Evolutionary conservation across 129 eudicot genomes (phyloP).

Genomic region (Tagetes erecta): DNA sequence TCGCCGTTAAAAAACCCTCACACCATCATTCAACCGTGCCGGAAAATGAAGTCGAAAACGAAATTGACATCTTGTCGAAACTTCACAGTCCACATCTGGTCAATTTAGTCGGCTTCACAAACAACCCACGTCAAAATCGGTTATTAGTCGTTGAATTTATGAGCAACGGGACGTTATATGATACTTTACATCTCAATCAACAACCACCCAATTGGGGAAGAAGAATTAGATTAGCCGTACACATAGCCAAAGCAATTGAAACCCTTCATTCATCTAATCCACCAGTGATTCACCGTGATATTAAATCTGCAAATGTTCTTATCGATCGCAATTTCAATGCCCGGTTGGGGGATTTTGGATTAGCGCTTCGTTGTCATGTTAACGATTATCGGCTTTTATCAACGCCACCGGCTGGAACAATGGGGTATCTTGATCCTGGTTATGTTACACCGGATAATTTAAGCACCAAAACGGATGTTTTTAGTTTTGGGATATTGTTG

Average conservation of each 20-base stretch:
- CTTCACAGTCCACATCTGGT: slow-evolving; percentile 74
- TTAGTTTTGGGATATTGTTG: slow-evolving; percentile 81
- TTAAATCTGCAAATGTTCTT: slow-evolving; percentile 80
- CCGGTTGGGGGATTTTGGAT: slow-evolving; percentile 84
- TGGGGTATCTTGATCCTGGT: slow-evolving; percentile 85
- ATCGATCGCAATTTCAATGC: slow-evolving; percentile 73
- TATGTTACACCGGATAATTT: slow-evolving; percentile 92
- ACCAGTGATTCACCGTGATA: slow-evolving; percentile 85
- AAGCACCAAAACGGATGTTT: slow-evolving; percentile 87
- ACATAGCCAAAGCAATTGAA: slow-evolving; percentile 74
- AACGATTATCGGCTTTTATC: slow-evolving; percentile 68
- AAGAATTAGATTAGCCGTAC: slow-evolving; percentile 62
- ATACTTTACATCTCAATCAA: slow-evolving; percentile 50
- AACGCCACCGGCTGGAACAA: slow-evolving; percentile 96
- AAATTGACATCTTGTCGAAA: slow-evolving; percentile 62
- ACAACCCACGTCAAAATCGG: slow-evolving; percentile 42
- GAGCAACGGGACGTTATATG: slow-evolving; percentile 81
- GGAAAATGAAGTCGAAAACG: slow-evolving; percentile 70
- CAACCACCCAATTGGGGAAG: slow-evolving; percentile 76
- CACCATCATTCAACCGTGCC: slow-evolving; percentile 33
- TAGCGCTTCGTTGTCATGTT: slow-evolving; percentile 64
- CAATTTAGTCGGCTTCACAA: slow-evolving; percentile 69
- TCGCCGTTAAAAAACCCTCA: slow-evolving; percentile 80
- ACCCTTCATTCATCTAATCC: slow-evolving; percentile 66
- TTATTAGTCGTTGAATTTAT: slow-evolving; percentile 80